Conservation (phyloP, 2,329 filamentous ascomycete species). For the Pseudogymnoascus pannorum region DNA sequence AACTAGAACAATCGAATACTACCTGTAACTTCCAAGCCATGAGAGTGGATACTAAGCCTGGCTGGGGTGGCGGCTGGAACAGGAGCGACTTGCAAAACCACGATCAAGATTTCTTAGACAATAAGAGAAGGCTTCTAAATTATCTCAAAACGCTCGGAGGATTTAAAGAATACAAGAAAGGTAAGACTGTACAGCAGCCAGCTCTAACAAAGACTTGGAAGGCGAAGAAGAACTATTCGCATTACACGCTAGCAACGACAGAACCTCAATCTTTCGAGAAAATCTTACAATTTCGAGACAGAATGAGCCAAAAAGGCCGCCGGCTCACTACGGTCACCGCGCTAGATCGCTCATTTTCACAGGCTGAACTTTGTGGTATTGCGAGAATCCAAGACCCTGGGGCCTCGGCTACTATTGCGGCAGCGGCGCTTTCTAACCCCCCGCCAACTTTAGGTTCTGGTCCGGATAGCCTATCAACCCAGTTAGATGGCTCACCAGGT, state of each 20-base stretch:
- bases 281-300: background rate
- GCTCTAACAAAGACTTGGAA: background rate
- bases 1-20: background rate
- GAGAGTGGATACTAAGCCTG: background rate
- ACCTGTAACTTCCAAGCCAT: background rate
- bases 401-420: too few relatives aligned
- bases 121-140: background rate
- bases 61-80: background rate
- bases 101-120: background rate
- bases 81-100: background rate
- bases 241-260: background rate
- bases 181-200: background rate
- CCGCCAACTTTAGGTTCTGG: background rate
- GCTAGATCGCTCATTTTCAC: background rate
- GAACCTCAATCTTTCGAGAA: background rate
- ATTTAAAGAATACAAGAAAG: background rate
- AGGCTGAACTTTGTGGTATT: background rate
- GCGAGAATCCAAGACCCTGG: background rate
- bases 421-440: background rate
- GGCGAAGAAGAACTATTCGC: background rate
- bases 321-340: background rate
- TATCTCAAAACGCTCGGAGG: background rate
- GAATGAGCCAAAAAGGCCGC: background rate
- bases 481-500: too few relatives aligned
- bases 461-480: background rate